Percentiles rank a stretch among this genome's conserved stretches.
These are phyloP conservation scores for Cucumis sativus DNA, from an alignment of 306 rosid species.

Conservation along the genomic window DNA sequence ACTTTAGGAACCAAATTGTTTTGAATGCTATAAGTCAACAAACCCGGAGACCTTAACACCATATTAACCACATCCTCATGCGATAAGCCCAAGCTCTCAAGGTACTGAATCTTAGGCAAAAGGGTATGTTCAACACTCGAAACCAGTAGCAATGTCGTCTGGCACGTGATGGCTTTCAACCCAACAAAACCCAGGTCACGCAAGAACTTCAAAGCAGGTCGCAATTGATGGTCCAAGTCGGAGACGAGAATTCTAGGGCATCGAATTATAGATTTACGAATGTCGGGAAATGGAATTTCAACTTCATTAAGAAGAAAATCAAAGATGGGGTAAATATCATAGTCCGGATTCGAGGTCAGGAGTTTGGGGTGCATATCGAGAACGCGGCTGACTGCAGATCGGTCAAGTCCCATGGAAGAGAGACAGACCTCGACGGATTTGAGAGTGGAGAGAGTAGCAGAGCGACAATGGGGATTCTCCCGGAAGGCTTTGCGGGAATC, in stretches of 20 bases:
- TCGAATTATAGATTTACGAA: slow-evolving; percentile 37
- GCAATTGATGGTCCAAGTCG: slow-evolving; percentile 32
- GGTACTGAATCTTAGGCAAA: slow-evolving; percentile 27
- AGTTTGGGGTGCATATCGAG: slow-evolving; percentile 70
- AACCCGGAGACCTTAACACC: slow-evolving; percentile 67
- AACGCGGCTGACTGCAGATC: slow-evolving; percentile 44
- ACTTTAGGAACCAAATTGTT: slow-evolving; percentile 46
- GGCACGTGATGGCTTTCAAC: slow-evolving; percentile 20
- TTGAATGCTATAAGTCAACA: slow-evolving; percentile 46
- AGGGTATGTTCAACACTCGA: slow-evolving; percentile 35
- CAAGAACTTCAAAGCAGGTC: slow-evolving; percentile 27
- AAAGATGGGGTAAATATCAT: slow-evolving; percentile 55
- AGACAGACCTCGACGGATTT: slow-evolving; percentile 50
- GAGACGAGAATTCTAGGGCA: slow-evolving; percentile 68
- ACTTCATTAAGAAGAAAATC: slow-evolving; percentile 71
- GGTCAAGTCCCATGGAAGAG: slow-evolving; percentile 51
- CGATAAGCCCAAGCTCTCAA: slow-evolving; percentile 37
- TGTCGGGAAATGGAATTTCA: slow-evolving; percentile 37
- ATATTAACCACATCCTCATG: slow-evolving; percentile 34
- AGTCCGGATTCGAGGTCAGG: slow-evolving; percentile 56
- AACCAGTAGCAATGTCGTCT: slow-evolving; percentile 27
- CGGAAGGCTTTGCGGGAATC: slow-evolving; percentile 50
- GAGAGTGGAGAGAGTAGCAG: slow-evolving; percentile 37
- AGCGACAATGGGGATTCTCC: slow-evolving; percentile 45
- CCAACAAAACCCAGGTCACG: slow-evolving; percentile 26